Base-by-base conservation (phyloP, 129 eudicot genomes). In the Flaveria linearis region DNA sequence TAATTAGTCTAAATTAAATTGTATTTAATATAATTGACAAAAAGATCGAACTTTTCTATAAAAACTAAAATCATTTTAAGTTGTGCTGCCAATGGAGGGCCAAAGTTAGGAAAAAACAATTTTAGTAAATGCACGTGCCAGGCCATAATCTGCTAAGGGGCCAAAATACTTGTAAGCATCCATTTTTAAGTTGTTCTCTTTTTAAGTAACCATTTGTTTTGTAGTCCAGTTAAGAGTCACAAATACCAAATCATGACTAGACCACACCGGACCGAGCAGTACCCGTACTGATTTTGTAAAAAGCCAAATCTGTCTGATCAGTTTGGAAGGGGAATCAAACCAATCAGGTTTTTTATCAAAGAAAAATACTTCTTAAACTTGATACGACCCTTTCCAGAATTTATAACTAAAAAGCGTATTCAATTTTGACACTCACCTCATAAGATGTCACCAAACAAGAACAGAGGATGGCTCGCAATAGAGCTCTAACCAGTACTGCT, bases 361-460 rank as follows among this genome's bases (percentile, higher is more conserved):
- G 5, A 33, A 0, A 6, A 1, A 6, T 30, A 1, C 1, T 15
- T 30, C 30, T 33, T 12, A 13, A 6, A 63, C 46, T 30, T 63
- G 46, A 28, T 14, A 63, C 11, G 1, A 15, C 2, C 5, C 39
- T 23, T 25, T 25, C 22, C 26, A 26, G 16, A 26, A n/a, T 14
- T 16, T n/a, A 1, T 20, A 57, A 22, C 28, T 11, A 15, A 10
- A 36, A 36, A 16, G 12, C 12, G 39, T 26, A 55, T 53, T 55
- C 42, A 22, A 9, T 51, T 3, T 20, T 75, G 36, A 20, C 50
- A 65, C 66, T 76, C 65, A 76, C 73, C 80, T 5, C 13, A 51
- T 51, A 30, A 76, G 41, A 71, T 45, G 26, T 20, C 55, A 1
- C 41, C 41, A 52, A 52, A 14, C n/a, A 52, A 0, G 22, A 52